phyloP scores from a whole-genome alignment of 768 basidiomycete genomes.

The Mycena rosella region DNA sequence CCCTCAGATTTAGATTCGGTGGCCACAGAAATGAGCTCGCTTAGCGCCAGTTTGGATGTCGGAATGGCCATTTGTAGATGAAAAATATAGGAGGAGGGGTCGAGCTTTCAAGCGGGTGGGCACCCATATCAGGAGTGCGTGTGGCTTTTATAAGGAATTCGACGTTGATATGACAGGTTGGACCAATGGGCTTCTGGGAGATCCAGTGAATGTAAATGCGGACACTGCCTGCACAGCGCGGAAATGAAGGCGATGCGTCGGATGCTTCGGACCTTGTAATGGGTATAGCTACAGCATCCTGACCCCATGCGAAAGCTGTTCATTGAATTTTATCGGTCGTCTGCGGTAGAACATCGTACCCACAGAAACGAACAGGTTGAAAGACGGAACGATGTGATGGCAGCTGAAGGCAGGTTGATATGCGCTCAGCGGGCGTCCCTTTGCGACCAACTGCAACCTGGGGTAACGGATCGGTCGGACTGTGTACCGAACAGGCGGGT shows the following conservation, averaged over 20 bases:
- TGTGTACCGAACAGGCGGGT: no score
- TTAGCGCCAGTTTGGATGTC: slow-evolving; percentile 1
- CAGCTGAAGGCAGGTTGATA: not conserved
- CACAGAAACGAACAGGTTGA: slow-evolving; percentile 3
- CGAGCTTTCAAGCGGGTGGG: slow-evolving; percentile 2
- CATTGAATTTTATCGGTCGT: no score
- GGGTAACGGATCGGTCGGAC: no score
- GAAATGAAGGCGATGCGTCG: slow-evolving; percentile 1
- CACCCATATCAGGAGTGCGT: not conserved
- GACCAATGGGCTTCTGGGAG: slow-evolving; percentile 7
- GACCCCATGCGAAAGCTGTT: no score
- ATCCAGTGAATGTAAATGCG: no score
- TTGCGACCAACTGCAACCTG: no score
- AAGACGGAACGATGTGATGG: not conserved
- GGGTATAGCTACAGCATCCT: no score
- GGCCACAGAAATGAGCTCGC: slow-evolving; percentile 1
- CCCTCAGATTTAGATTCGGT: slow-evolving; percentile 27
- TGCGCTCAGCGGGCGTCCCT: no score
- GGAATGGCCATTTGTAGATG: slow-evolving; percentile 2
- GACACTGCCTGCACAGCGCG: not conserved
- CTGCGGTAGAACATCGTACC: not conserved
- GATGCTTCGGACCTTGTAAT: not conserved
- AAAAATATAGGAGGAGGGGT: not conserved
- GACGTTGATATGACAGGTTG: not conserved
- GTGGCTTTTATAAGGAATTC: not conserved